These are phyloP conservation scores for Trichosporon sp. DNA, from an alignment of 1,284 basidiomycete genomes.

Conservation along the genomic window DNA sequence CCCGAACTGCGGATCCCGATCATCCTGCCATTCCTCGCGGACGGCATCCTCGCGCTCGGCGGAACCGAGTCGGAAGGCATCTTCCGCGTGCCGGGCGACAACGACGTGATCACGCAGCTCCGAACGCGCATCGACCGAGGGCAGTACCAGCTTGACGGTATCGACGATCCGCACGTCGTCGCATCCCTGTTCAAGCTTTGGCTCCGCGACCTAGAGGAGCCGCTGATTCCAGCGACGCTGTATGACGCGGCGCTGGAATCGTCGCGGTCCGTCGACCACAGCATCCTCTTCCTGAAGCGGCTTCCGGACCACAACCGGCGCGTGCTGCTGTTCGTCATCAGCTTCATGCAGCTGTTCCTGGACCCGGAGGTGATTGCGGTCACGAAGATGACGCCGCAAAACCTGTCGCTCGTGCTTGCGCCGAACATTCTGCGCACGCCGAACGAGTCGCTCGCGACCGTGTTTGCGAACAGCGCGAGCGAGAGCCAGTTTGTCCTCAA, in stretches of 20 bases:
- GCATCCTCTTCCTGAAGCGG: slow-evolving; percentile 66
- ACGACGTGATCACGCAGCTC: slow-evolving; percentile 75
- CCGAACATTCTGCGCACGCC: slow-evolving; percentile 79
- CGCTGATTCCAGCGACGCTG: slow-evolving; percentile 65
- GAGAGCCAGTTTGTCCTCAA: slow-evolving; percentile 83
- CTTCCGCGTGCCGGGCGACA: slow-evolving; percentile 83
- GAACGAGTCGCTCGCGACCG: slow-evolving; percentile 73
- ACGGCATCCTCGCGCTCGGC: slow-evolving; percentile 80
- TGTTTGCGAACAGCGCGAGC: slow-evolving; percentile 82
- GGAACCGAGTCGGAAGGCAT: slow-evolving; percentile 80
- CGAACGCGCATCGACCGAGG: slow-evolving; percentile 83
- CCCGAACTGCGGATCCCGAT: slow-evolving; percentile 78
- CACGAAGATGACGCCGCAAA: slow-evolving; percentile 73
- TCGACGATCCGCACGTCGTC: slow-evolving; percentile 81
- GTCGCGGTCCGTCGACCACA: slow-evolving; percentile 62
- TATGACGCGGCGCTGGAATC: slow-evolving; percentile 65
- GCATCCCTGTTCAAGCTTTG: slow-evolving; percentile 85
- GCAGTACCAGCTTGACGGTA: slow-evolving; percentile 69
- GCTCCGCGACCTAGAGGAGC: slow-evolving; percentile 82
- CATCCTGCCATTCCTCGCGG: slow-evolving; percentile 83
- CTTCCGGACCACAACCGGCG: slow-evolving; percentile 77
- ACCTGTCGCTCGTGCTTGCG: slow-evolving; percentile 67
- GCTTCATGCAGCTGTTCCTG: slow-evolving; percentile 81
- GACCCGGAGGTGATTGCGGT: slow-evolving; percentile 63
- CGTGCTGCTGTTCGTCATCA: slow-evolving; percentile 77